Conservation (phyloP, 768 basidiomycete genomes). For the Boletus insuetus region DNA sequence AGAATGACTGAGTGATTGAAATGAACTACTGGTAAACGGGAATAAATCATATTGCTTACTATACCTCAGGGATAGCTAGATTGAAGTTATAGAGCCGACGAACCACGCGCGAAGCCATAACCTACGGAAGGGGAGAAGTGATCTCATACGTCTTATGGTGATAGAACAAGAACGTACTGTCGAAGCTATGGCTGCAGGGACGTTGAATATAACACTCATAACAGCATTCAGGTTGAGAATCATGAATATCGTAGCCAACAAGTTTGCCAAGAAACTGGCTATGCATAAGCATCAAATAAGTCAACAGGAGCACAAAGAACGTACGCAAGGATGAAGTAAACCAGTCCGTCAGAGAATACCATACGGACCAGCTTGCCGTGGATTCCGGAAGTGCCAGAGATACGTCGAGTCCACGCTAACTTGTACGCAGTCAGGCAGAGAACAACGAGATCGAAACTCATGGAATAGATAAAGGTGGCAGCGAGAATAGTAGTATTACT, state of each 20-base stretch:
- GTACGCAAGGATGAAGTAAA: constrained; percentile 75
- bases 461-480: constrained; percentile 73
- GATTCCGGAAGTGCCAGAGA: constrained; percentile 20
- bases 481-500: constrained; percentile 65
- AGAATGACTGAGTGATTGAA: constrained; percentile 14
- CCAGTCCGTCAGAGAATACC: constrained; percentile 70
- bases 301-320: constrained; percentile 19
- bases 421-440: constrained; percentile 60
- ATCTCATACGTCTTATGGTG: not conserved
- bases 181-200: constrained; percentile 56
- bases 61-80: constrained; percentile 26
- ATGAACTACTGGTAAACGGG: not conserved
- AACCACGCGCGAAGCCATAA: constrained; percentile 59
- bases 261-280: constrained; percentile 39
- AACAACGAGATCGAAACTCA: constrained; percentile 68
- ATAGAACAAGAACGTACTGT: constrained; percentile 36
- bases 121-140: constrained; percentile 31
- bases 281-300: constrained; percentile 28
- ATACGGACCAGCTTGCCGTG: constrained; percentile 53
- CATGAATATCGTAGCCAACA: constrained; percentile 58
- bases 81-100: constrained; percentile 55
- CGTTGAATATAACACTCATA: constrained; percentile 66
- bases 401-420: constrained; percentile 35
- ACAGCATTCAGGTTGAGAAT: constrained; percentile 59
- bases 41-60: constrained; percentile 17